Evolutionary conservation across 352 stramenopile species (phyloP), one percentile per base, ranked within the genome.

Genomic region (Phytopythium kandeliae): DNA sequence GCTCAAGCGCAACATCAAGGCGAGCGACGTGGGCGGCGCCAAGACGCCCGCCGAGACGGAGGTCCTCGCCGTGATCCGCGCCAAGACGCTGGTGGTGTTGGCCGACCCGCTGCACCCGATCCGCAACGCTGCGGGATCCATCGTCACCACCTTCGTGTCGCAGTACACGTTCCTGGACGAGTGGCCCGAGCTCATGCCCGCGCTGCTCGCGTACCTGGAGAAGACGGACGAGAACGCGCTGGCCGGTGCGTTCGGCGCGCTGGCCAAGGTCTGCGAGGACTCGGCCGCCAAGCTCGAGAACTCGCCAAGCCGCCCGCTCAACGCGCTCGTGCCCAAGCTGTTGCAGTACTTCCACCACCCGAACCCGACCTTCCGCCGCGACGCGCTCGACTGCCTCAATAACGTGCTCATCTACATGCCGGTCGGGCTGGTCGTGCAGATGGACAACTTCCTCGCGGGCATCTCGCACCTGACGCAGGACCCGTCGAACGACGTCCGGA

Each of bases 231-330:
- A 95, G 35, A 71, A 67, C 43, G 82, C 83, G 15, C 69, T 93
- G 25, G 81, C 90, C 22, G 87, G 87, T 7, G 86, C 86, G 10
- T 95, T 96, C 55, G 71, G 77, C 53, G 83, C 84, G 31, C 74
- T 96, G 17, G 66, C 78, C 60, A 96, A 96, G 72, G 87, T 96
- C 59, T 93, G 79, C 51, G 87, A 96, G 51, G 87, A 96, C 67
- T 95, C 85, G 54, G 87, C 85, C 10, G 65, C 79, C 28, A 94
- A 96, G 65, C 78, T 96, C 31, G 81, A 95, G 62, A 87, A 94
- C 63, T 92, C 84, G 54, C 80, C 86, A 24, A 89, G 77, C 30
- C 85, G 86, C 0, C 85, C 86, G 37, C 78, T 96, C 31, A 95
- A 93, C 47, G 65, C 78, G 58, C 76, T 96, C 12, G 79, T 96